Conservation (phyloP, 768 basidiomycete genomes). For the Ramaria sp. region DNA sequence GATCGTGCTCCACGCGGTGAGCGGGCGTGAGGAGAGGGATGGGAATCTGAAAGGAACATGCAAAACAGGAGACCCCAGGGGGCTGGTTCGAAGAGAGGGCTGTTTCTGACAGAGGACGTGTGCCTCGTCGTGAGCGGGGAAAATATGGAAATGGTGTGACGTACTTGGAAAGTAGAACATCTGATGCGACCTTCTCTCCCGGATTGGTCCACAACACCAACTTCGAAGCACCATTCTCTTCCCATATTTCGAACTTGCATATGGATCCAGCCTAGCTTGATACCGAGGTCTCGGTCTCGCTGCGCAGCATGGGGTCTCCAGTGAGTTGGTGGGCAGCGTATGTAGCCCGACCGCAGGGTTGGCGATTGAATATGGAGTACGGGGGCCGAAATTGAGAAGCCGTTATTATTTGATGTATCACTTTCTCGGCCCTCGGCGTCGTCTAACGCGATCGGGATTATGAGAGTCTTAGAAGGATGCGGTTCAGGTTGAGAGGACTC, state of each 20-base stretch:
- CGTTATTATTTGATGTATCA: slow-evolving; percentile 13
- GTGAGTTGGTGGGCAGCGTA: slow-evolving; percentile 43
- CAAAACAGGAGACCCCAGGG: slow-evolving; percentile 37
- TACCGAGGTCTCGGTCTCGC: slow-evolving; percentile 31
- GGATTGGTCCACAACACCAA: slow-evolving; percentile 57
- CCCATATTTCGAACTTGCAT: slow-evolving; percentile 61
- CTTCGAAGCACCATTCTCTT: slow-evolving; percentile 64
- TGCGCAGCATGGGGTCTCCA: slow-evolving; percentile 6
- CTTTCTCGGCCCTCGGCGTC: slow-evolving; percentile 15
- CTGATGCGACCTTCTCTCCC: slow-evolving; percentile 51
- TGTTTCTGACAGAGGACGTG: neutral
- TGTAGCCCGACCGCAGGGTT: slow-evolving; percentile 53
- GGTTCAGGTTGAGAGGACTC: slow-evolving; percentile 38
- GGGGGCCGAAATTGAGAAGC: slow-evolving; percentile 42
- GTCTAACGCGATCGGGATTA: slow-evolving; percentile 21
- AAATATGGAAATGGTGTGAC: slow-evolving; percentile 5
- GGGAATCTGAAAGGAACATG: slow-evolving; percentile 67
- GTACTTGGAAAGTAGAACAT: slow-evolving; percentile 75
- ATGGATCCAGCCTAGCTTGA: slow-evolving; percentile 68
- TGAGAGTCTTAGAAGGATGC: slow-evolving; percentile 32
- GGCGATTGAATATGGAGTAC: slow-evolving; percentile 78
- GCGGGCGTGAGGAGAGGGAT: slow-evolving; percentile 35
- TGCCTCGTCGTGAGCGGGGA: slow-evolving; percentile 12
- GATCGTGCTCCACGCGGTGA: slow-evolving; percentile 66
- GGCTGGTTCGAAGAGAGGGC: slow-evolving; percentile 1